phyloP scores from a whole-genome alignment of 2,329 filamentous ascomycete genomes.

The Phaeosphaeria sp. region DNA sequence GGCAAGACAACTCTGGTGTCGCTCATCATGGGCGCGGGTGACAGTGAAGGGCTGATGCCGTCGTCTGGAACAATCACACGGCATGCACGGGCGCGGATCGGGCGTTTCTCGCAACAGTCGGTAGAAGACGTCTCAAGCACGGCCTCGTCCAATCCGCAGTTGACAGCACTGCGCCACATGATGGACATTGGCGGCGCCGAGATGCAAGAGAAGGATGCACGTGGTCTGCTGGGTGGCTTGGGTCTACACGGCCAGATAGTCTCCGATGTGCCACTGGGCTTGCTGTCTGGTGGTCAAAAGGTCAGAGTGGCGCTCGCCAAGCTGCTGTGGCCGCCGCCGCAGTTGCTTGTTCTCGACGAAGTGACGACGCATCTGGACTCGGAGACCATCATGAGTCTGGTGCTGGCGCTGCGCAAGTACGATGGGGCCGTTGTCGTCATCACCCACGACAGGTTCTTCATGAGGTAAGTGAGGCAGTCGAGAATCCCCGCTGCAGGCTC shows the following conservation, averaged over 20 bases:
- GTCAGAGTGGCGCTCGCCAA: conserved; percentile 70
- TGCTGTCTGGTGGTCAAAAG: conserved; percentile 79
- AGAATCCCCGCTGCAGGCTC: conserved; percentile 28
- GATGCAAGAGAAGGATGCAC: conserved; percentile 71
- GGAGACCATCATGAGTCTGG: conserved; percentile 76
- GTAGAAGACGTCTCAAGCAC: conserved; percentile 71
- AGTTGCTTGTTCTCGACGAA: conserved; percentile 79
- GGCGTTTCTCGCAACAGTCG: conserved; percentile 82
- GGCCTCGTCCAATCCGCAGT: conserved; percentile 57
- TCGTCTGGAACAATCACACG: conserved; percentile 67
- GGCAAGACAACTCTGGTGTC: conserved; percentile 83
- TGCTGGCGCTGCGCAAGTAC: conserved; percentile 71
- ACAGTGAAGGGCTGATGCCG: conserved; percentile 53
- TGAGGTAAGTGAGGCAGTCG: conserved; percentile 54
- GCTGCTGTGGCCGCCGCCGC: conserved; percentile 72
- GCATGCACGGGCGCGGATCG: conserved; percentile 74
- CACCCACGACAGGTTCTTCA: conserved; percentile 83
- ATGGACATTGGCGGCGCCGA: conserved; percentile 59
- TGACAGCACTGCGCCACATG: conserved; percentile 72
- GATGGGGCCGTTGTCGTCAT: conserved; percentile 78
- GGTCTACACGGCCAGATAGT: conserved; percentile 74
- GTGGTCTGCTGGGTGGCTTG: conserved; percentile 71
- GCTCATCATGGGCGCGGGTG: conserved; percentile 65
- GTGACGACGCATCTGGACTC: conserved; percentile 87
- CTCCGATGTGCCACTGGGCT: conserved; percentile 74